Evolutionary conservation across 2,329 filamentous ascomycete species (phyloP).

Genomic region (Atkinsonella texensis): DNA sequence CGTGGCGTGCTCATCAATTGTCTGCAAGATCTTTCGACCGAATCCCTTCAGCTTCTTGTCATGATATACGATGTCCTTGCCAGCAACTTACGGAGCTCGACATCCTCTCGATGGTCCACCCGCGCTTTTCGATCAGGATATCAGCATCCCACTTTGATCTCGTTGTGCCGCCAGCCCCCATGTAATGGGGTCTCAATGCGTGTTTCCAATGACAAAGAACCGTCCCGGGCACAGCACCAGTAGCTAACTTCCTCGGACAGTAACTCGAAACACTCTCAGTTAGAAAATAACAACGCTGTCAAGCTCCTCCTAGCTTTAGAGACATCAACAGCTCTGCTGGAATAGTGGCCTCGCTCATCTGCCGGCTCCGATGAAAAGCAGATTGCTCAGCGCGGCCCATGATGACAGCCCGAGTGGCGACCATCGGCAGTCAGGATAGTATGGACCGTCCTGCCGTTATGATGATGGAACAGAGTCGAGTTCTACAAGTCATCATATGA

Average conservation of each 20-base stretch:
- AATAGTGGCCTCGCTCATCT: slow-evolving; percentile 13
- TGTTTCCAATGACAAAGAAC: slow-evolving; percentile 18
- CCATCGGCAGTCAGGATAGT: slow-evolving; percentile 6
- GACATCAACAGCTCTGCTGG: not conserved
- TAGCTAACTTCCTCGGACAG: slow-evolving; percentile 12
- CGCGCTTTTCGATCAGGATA: not conserved
- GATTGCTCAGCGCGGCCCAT: slow-evolving; percentile 15
- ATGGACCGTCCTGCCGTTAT: too few species aligned
- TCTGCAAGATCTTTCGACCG: slow-evolving; percentile 16
- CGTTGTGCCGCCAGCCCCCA: slow-evolving; percentile 15
- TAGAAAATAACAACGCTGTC: slow-evolving; percentile 12
- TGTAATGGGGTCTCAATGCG: slow-evolving; percentile 18
- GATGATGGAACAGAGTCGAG: not conserved
- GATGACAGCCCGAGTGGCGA: slow-evolving; percentile 15
- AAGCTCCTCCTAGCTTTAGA: slow-evolving; percentile 14
- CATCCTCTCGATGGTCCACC: not conserved
- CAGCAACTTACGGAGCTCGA: slow-evolving; percentile 5
- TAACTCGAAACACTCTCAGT: slow-evolving; percentile 13
- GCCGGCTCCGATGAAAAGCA: slow-evolving; percentile 12
- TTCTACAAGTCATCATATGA: too few species aligned
- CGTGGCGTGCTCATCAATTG: slow-evolving; percentile 16
- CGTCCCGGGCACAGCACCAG: slow-evolving; percentile 22
- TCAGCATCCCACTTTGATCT: slow-evolving; percentile 12
- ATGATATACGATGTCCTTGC: slow-evolving; percentile 11
- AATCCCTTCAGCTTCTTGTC: slow-evolving; percentile 7